phyloP scores from a whole-genome alignment of 2,329 filamentous ascomycete species.

The Dendrostoma leiphaemia region DNA sequence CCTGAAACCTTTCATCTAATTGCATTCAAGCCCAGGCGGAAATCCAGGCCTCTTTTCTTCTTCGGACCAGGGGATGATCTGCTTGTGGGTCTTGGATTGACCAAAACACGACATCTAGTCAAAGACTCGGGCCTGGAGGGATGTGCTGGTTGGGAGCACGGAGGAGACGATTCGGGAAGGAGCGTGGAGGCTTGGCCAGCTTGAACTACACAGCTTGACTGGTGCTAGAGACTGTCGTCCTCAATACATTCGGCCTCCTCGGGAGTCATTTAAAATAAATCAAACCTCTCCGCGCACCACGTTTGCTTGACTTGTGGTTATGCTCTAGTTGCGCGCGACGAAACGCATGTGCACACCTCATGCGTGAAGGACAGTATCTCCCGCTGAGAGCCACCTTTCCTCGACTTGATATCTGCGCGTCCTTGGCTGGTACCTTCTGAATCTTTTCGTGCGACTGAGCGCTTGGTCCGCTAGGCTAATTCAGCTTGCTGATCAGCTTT shows the following conservation, averaged over 20 bases:
- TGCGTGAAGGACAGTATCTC: too few species aligned
- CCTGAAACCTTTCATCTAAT: conserved; percentile 13
- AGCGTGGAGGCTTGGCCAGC: not conserved
- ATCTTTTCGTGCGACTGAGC: too few species aligned
- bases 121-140: not conserved
- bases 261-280: not conserved
- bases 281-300: not conserved
- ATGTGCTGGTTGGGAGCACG: too few species aligned
- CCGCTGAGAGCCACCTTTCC: not conserved
- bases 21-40: conserved; percentile 9
- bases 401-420: too few species aligned
- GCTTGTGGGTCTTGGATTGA: conserved; percentile 14
- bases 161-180: not conserved
- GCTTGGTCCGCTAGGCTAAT: too few species aligned
- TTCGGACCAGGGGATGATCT: conserved; percentile 11
- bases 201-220: not conserved
- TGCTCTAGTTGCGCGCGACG: too few species aligned
- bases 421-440: too few species aligned
- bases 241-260: conserved; percentile 10
- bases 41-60: conserved; percentile 5
- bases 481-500: too few species aligned
- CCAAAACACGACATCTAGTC: conserved; percentile 5
- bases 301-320: not conserved
- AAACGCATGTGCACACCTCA: not conserved
- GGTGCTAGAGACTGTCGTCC: not conserved